Evolutionary conservation across 495 filamentous ascomycete species (phyloP), one percentile per base, ranked within the genome.

Genomic region (Penicillium flavigenum): DNA sequence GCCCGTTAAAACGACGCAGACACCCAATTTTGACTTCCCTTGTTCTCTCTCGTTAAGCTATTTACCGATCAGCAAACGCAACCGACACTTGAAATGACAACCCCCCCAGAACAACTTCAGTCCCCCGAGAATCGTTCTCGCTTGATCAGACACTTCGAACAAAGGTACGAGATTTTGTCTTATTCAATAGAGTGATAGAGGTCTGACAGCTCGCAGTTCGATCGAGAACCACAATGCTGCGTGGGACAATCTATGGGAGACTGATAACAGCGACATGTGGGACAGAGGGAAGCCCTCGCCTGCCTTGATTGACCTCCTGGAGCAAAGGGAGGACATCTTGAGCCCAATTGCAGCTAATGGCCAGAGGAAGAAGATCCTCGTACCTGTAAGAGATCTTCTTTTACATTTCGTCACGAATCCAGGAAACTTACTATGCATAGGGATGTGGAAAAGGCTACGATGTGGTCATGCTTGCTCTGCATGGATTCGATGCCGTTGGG

Each of bases 231-330:
- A 73, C 19, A 57, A 44, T 8, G 47, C 57, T 0, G 72, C 66
- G n/a, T 79, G 76, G 76, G 59, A 63, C 3, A 57, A 58, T 3
- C 64, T 78, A 8, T 77, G 77, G 76, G 72, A 78, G 27, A 47
- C 54, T 1, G 59, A 63, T 3, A 57, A 72, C 14, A 73, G 59
- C 42, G 52, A 68, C 16, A 62, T 78, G 16, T 79, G 76, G 77
- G 76, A 79, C 42, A 56, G 76, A 12, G 76, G 73, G 0, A 69
- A 67, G 24, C 70, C 76, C 0, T 79, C 76, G 0, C 72, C 75
- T 6, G 76, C 76, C 0, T 58, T 79, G 26, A 60, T 76, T 27
- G 73, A 79, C 55, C 50, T 74, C 19, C n/a, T 79, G 9, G 76
- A 76, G 48, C 54, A 67, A 44, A 43, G 56, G 59, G 20, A 56